These are phyloP conservation scores for Monosporascus sp. DNA, from an alignment of 2,329 filamentous ascomycete species.

Conservation along the genomic window DNA sequence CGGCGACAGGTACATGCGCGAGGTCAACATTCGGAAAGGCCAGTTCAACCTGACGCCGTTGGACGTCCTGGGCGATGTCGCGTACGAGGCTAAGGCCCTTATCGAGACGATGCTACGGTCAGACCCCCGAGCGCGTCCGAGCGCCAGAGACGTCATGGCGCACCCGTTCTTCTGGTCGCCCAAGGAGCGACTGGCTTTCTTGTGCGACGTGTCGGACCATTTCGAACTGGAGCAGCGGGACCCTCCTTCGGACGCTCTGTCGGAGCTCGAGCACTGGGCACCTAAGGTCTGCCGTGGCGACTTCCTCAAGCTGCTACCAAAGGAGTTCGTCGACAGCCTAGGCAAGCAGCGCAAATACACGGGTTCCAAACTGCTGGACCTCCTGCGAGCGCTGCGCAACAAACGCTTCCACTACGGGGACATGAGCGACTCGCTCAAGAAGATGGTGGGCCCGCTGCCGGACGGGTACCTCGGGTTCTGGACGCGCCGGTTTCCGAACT, in stretches of 20 bases:
- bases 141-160: slow-evolving; percentile 43
- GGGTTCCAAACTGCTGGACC: slow-evolving; percentile 73
- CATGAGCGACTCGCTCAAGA: slow-evolving; percentile 74
- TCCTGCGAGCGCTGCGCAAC: slow-evolving; percentile 84
- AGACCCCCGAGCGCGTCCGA: slow-evolving; percentile 52
- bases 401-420: slow-evolving; percentile 99
- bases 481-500: slow-evolving; percentile 70
- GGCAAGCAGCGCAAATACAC: slow-evolving; percentile 96
- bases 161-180: slow-evolving; percentile 96
- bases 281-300: slow-evolving; percentile 57
- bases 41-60: slow-evolving; percentile 68
- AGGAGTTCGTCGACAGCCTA: slow-evolving; percentile 79
- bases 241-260: slow-evolving; percentile 65
- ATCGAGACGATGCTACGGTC: slow-evolving; percentile 74
- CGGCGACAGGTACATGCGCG: slow-evolving; percentile 89
- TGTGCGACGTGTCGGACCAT: slow-evolving; percentile 95
- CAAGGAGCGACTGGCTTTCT: slow-evolving; percentile 82
- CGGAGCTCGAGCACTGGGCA: slow-evolving; percentile 51
- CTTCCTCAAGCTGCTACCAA: slow-evolving; percentile 72
- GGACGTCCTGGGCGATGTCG: slow-evolving; percentile 73
- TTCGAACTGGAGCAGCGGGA: slow-evolving; percentile 91
- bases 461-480: slow-evolving; percentile 82
- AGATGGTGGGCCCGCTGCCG: slow-evolving; percentile 64
- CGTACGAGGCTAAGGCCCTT: slow-evolving; percentile 81
- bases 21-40: slow-evolving; percentile 94